Conservation (phyloP, 257 asterid genomes). For the Primulina eburnea region DNA sequence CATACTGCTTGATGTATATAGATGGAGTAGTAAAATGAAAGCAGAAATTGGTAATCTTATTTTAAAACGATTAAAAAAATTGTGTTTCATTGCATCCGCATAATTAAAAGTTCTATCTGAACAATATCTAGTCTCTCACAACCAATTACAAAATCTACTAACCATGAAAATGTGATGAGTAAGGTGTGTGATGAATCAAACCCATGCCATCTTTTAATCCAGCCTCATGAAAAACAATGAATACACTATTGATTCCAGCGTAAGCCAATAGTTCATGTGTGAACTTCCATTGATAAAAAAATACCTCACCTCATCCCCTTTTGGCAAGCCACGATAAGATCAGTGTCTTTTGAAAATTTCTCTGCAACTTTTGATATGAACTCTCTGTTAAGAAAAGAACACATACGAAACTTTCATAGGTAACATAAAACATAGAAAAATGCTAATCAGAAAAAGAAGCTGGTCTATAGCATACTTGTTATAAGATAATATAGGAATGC, state of each 20-base stretch:
- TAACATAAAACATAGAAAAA: not conserved
- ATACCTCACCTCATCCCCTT: conserved; percentile 85
- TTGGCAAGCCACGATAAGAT: conserved; percentile 90
- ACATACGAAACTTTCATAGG: conserved; percentile 8
- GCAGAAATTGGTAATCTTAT: not conserved
- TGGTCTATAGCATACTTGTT: conserved; percentile 45
- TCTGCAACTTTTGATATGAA: conserved; percentile 68
- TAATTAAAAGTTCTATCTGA: not conserved
- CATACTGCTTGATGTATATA: not conserved
- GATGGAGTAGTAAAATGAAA: too few relatives aligned
- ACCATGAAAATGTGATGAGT: not conserved
- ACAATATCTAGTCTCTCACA: not conserved
- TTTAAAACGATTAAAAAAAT: too few relatives aligned
- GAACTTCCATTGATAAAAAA: conserved; percentile 24
- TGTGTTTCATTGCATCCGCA: not conserved
- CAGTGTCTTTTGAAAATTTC: conserved; percentile 73
- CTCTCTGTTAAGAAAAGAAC: conserved; percentile 40
- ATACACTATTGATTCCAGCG: not conserved
- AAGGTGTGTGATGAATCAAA: not conserved
- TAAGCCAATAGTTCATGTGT: not conserved
- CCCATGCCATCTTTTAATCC: not conserved
- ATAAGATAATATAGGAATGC: conserved; percentile 70
- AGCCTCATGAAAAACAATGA: not conserved
- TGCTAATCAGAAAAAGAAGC: conserved; percentile 4
- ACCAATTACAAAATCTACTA: not conserved